These are phyloP conservation scores for Penicillium sp. DNA, from an alignment of 2,329 filamentous ascomycete species.

Conservation along the genomic window DNA sequence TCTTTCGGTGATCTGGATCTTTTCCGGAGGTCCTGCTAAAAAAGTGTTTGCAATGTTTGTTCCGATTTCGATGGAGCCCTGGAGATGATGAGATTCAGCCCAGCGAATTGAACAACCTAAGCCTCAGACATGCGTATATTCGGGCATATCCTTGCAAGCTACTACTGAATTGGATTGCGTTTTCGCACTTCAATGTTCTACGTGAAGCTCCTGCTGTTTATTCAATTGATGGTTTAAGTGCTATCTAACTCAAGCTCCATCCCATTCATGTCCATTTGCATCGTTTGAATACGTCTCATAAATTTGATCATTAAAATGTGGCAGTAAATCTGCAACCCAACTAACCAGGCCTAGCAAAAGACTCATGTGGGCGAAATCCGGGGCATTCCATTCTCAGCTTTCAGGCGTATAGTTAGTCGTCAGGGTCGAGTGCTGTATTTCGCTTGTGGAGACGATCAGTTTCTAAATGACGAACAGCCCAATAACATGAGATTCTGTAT, in stretches of 20 bases:
- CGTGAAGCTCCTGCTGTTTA: not conserved
- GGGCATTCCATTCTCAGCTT: not conserved
- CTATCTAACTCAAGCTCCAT: not conserved
- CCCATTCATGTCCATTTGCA: not conserved
- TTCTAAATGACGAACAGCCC: not conserved
- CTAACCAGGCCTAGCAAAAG: not conserved
- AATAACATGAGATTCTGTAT: not conserved
- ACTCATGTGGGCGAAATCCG: not conserved
- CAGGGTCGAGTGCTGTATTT: not conserved
- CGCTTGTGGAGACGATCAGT: not conserved
- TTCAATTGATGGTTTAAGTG: constrained; percentile 20
- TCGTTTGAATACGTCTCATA: not conserved
- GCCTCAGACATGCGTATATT: not conserved
- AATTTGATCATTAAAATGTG: not conserved
- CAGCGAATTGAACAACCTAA: not conserved
- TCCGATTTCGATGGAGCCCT: not conserved
- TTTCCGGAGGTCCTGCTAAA: constrained; percentile 8
- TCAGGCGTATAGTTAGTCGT: not conserved
- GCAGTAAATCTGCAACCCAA: not conserved
- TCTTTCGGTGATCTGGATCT: constrained; percentile 8
- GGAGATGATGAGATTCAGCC: no score
- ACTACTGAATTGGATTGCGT: not conserved
- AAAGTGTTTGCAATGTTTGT: constrained; percentile 29
- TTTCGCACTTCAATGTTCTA: not conserved
- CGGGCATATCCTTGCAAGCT: not conserved